phyloP scores from a whole-genome alignment of 2,329 filamentous ascomycete genomes.

The Madurella mycetomatis region DNA sequence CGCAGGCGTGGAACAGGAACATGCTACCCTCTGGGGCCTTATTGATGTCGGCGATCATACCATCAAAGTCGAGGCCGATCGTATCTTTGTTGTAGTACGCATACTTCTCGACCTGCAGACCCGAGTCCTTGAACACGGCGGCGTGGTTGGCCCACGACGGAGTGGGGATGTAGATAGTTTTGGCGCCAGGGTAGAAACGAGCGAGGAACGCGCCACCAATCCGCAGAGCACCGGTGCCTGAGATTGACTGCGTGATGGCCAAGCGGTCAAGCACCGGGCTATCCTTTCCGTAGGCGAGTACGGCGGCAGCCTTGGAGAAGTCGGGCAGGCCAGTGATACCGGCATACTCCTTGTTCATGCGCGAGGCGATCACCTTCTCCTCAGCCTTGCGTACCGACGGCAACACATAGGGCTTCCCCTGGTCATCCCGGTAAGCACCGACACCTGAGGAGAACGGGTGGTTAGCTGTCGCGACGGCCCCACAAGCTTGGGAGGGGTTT shows the following conservation, averaged over 20 bases:
- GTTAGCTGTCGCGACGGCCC: conserved; percentile 8
- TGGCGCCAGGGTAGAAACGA: conserved; percentile 84
- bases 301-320: conserved; percentile 87
- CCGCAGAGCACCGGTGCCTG: conserved; percentile 90
- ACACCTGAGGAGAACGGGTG: conserved; percentile 56
- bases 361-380: conserved; percentile 72
- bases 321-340: conserved; percentile 93
- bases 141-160: conserved; percentile 98
- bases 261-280: conserved; percentile 73
- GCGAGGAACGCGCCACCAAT: conserved; percentile 91
- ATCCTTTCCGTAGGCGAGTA: conserved; percentile 83
- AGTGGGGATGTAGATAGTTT: conserved; percentile 94
- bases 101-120: conserved; percentile 90
- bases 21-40: conserved; percentile 79
- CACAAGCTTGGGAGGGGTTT: conserved; percentile 4
- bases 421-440: conserved; percentile 95
- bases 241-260: conserved; percentile 96
- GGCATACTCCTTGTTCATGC: conserved; percentile 94
- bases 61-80: conserved; percentile 95
- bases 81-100: conserved; percentile 99
- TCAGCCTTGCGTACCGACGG: conserved; percentile 89
- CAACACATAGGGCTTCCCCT: conserved; percentile 96
- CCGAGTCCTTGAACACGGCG: conserved; percentile 91
- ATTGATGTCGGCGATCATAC: conserved; percentile 87
- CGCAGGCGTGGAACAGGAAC: conserved; percentile 93